These are phyloP conservation scores for Ascocoryne sarcoides DNA, from an alignment of 2,329 filamentous ascomycete genomes.

Conservation along the genomic window DNA sequence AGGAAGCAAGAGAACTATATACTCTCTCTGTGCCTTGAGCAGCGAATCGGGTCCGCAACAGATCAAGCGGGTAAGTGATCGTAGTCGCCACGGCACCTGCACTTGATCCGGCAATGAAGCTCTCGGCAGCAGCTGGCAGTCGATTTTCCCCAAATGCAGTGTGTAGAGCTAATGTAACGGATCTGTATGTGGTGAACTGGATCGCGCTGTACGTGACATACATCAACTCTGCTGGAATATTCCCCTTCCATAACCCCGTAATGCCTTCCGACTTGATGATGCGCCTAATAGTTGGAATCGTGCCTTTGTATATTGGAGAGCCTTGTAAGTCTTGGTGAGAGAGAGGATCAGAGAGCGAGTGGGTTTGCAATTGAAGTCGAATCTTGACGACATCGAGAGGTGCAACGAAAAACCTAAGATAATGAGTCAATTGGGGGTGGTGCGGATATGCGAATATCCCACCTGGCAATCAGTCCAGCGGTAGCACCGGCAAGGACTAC, in stretches of 20 bases:
- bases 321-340: constrained; percentile 41
- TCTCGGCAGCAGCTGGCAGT: constrained; percentile 61
- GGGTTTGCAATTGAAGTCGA: constrained; percentile 84
- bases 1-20: constrained; percentile 63
- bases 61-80: constrained; percentile 83
- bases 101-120: constrained; percentile 73
- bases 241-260: constrained; percentile 91
- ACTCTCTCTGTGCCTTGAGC: constrained; percentile 76
- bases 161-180: constrained; percentile 56
- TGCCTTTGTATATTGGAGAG: constrained; percentile 61
- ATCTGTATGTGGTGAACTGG: constrained; percentile 85
- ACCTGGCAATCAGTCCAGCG: constrained; percentile 85
- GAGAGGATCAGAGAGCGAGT: constrained; percentile 64
- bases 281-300: constrained; percentile 62
- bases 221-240: constrained; percentile 88
- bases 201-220: constrained; percentile 85
- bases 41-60: constrained; percentile 91
- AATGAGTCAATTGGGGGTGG: constrained; percentile 3
- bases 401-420: constrained; percentile 73
- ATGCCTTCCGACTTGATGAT: constrained; percentile 78
- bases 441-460: constrained; percentile 1
- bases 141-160: constrained; percentile 28
- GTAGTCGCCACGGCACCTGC: constrained; percentile 78
- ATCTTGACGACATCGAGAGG: constrained; percentile 98
- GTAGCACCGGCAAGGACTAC: constrained; percentile 57